Evolutionary conservation across 2,329 filamentous ascomycete genomes (phyloP).

Genomic region (Talaromyces rugulosus): DNA sequence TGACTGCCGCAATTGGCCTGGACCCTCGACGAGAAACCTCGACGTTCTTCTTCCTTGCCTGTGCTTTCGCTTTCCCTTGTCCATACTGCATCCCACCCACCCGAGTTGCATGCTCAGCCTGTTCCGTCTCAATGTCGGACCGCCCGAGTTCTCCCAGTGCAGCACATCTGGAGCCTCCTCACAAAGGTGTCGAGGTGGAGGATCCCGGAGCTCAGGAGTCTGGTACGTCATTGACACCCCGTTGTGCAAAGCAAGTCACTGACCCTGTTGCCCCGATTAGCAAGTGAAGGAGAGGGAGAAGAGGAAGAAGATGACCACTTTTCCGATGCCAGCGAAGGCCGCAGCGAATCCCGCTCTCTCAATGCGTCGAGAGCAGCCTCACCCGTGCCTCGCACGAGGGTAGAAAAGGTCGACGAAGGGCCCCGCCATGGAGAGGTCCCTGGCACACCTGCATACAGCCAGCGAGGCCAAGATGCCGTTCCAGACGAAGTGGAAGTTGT

Average conservation of each 20-base stretch:
- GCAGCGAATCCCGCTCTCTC: conserved; percentile 29
- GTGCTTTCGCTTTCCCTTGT: conserved; percentile 4
- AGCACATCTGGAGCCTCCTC: conserved; percentile 48
- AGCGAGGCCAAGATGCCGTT: conserved; percentile 55
- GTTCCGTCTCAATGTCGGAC: conserved; percentile 32
- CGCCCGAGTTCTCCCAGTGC: conserved; percentile 32
- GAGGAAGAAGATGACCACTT: conserved; percentile 53
- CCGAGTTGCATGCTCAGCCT: conserved; percentile 17
- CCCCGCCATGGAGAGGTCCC: conserved; percentile 59
- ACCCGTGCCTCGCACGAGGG: conserved; percentile 58
- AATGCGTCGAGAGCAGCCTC: conserved; percentile 43
- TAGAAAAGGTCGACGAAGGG: conserved; percentile 58
- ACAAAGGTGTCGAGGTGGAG: conserved; percentile 52
- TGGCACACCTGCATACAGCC: conserved; percentile 57
- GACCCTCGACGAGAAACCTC: conserved; percentile 21
- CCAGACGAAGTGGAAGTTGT: conserved; percentile 62
- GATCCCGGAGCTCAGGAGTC: conserved; percentile 55
- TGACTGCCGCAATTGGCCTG: conserved; percentile 9
- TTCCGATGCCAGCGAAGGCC: conserved; percentile 61
- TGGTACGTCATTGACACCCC: conserved; percentile 34
- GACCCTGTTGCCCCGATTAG: conserved; percentile 26
- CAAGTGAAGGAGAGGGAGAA: conserved; percentile 35
- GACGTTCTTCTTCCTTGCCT: conserved; percentile 4
- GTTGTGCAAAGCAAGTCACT: conserved; percentile 14
- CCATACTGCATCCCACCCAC: background rate